Conservation (phyloP, 192 early-diverging fungal genomes). For the Haplosporangium gracile region DNA sequence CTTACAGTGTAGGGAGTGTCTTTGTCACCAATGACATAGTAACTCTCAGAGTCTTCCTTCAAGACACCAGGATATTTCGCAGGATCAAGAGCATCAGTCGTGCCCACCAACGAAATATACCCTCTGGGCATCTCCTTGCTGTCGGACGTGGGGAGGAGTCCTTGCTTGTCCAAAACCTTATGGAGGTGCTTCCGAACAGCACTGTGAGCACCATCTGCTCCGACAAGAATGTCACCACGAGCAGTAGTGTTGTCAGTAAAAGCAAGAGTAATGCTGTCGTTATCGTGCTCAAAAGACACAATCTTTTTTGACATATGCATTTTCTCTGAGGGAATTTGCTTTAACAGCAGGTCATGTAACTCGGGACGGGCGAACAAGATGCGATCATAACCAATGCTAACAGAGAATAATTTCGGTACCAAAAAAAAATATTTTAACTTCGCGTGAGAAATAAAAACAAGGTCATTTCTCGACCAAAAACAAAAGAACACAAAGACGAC, state of each 20-base stretch:
- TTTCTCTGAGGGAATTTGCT: constrained; percentile 1
- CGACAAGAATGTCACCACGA: constrained; percentile 28
- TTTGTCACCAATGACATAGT: constrained; percentile 14
- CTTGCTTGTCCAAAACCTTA: background rate
- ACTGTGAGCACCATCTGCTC: constrained; percentile 22
- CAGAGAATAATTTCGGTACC: too few species aligned
- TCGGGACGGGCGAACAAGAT: constrained; percentile 12
- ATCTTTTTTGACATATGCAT: constrained; percentile 30
- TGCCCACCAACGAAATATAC: constrained; percentile 19
- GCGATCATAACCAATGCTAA: background rate
- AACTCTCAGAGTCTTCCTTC: background rate
- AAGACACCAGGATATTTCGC: background rate
- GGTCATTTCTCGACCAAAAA: background rate
- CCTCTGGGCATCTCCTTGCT: background rate
- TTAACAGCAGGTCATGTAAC: constrained; percentile 1
- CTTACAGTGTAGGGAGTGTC: background rate
- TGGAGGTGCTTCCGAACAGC: constrained; percentile 7
- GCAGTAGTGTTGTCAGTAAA: background rate
- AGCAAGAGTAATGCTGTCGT: background rate
- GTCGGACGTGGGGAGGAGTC: constrained; percentile 1
- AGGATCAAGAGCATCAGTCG: background rate
- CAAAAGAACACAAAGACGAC: background rate
- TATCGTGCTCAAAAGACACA: background rate
- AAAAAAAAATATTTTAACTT: background rate
- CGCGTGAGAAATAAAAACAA: background rate